Evolutionary conservation across 345 rosid genomes (phyloP), one percentile per base, ranked within the genome.

Genomic region (Jatropha curcas): DNA sequence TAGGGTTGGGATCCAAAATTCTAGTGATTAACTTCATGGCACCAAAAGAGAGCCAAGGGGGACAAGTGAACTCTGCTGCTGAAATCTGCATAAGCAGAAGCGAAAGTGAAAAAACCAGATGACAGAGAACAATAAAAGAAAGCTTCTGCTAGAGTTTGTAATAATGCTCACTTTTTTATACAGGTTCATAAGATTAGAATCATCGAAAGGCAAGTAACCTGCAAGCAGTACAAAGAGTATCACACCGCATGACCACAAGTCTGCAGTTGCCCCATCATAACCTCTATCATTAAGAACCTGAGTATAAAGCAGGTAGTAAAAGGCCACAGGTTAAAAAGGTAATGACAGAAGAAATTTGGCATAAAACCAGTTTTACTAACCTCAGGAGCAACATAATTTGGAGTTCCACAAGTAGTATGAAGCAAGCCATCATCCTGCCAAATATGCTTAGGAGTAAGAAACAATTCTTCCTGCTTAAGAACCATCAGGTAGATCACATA

Each of bases 151-250:
- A 62, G 43, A 64, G 59, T 61, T 68, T 59, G 52, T 52, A 22
- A 81, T n/a, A 79, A 82, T 77, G 84, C 98, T 88, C 89, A 95
- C 99, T 83, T 89, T 95, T 69, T 88, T 92, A 79, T 95, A 95
- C 65, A 95, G 97, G 88, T 84, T 91, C 84, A 92, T 84, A 59
- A 95, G 87, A 95, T 89, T 95, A 84, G 96, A 75, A 86, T 95
- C 99, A 81, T 95, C 99, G 19, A 95, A 95, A 86, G 99, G 99
- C 87, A 95, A 95, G 86, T 95, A 92, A 75, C 99, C 98, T 69
- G 98, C 98, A 72, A 95, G 94, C 86, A 95, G 77, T 43, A 95
- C 96, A 88, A 89, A 95, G 74, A 95, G 98, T 76, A 95, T 86
- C 71, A 95, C 99, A 72, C 98, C 99, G 68, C 99, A 92, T 37